Conservation (phyloP, 495 filamentous ascomycete species). For the Jackrogersella minutella region DNA sequence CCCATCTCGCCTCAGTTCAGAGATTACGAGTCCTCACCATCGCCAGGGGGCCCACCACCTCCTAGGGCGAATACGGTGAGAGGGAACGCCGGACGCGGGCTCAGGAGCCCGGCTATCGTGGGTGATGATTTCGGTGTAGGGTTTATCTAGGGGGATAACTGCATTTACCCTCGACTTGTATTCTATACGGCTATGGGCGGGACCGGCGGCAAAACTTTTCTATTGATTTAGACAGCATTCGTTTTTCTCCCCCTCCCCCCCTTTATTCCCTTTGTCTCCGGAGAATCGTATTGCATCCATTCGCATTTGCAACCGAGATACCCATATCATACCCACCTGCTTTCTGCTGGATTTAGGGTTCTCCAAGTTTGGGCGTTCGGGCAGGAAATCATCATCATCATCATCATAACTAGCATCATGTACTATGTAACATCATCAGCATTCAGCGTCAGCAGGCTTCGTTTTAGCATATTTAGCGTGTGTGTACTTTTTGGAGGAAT, state of each 20-base stretch:
- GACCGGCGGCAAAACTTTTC: neutral
- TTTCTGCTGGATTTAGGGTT: neutral
- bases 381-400: neutral
- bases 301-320: slow-evolving; percentile 30
- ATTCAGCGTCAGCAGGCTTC: neutral
- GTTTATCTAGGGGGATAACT: slow-evolving; percentile 27
- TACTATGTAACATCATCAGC: slow-evolving; percentile 8
- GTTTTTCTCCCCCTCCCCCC: slow-evolving; percentile 1
- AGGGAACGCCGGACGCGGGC: slow-evolving; percentile 1
- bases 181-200: neutral
- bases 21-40: slow-evolving; percentile 15
- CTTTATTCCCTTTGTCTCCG: slow-evolving; percentile 9
- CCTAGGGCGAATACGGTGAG: slow-evolving; percentile 27
- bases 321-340: slow-evolving; percentile 12
- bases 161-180: neutral
- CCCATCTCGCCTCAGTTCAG: slow-evolving; percentile 20
- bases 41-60: slow-evolving; percentile 16
- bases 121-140: slow-evolving; percentile 32
- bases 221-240: slow-evolving; percentile 10
- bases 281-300: slow-evolving; percentile 5
- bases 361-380: slow-evolving; percentile 20
- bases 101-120: slow-evolving; percentile 25
- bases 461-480: too few species aligned
- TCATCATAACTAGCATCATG: slow-evolving; percentile 7
- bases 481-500: too few species aligned